phyloP scores from a whole-genome alignment of 2,329 filamentous ascomycete genomes.

The Colletotrichum horii region DNA sequence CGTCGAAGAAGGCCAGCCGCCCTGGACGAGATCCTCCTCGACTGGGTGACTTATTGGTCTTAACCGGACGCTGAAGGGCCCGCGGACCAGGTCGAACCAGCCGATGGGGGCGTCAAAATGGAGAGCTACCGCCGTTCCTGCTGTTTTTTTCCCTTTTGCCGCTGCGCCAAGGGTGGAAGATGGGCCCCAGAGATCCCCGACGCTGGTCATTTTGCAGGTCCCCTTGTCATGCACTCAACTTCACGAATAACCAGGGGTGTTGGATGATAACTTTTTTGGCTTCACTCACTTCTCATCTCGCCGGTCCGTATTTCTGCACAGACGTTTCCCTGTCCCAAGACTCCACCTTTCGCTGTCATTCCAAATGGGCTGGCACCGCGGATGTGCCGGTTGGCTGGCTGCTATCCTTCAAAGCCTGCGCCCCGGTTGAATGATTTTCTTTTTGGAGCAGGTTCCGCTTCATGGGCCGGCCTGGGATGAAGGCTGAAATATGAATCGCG shows the following conservation, averaged over 20 bases:
- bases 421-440: neutral
- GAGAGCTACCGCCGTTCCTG: neutral
- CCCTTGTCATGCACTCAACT: neutral
- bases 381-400: conserved; percentile 20
- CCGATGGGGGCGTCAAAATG: neutral
- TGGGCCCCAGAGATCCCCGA: neutral
- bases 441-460: neutral
- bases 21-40: neutral
- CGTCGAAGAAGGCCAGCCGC: neutral
- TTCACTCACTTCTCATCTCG: neutral
- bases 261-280: neutral
- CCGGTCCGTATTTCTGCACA: neutral
- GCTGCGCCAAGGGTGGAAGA: neutral
- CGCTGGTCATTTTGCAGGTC: neutral
- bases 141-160: neutral
- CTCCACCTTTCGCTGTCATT: conserved; percentile 15
- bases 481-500: conserved; percentile 15
- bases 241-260: neutral
- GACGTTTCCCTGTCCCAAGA: neutral
- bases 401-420: neutral
- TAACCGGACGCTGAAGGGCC: neutral
- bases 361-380: conserved; percentile 18
- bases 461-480: neutral
- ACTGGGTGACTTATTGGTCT: neutral
- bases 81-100: neutral